These are phyloP conservation scores for Kwoniella sp. DNA, from an alignment of 768 basidiomycete species.

Conservation along the genomic window DNA sequence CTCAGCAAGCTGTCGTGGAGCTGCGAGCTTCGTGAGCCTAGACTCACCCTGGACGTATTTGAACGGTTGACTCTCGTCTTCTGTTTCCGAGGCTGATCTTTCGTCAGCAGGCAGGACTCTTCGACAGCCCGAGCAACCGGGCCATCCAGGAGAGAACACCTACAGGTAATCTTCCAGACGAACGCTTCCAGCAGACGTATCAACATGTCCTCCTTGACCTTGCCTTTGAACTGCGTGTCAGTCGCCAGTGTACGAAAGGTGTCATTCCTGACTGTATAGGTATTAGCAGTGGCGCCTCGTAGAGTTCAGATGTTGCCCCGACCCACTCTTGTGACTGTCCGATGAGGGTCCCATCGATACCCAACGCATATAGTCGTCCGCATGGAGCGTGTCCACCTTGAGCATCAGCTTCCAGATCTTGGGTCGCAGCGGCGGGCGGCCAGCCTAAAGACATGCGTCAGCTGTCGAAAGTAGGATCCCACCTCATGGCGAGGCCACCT, in stretches of 20 bases:
- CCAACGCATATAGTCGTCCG: slow-evolving; percentile 54
- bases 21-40: too few relatives aligned
- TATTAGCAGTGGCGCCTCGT: too few relatives aligned
- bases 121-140: not conserved
- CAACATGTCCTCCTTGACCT: slow-evolving; percentile 94
- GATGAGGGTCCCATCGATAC: slow-evolving; percentile 44
- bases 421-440: slow-evolving; percentile 30
- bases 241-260: slow-evolving; percentile 95
- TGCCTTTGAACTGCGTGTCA: slow-evolving; percentile 94
- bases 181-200: slow-evolving; percentile 95
- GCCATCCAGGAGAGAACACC: not conserved
- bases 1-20: too few relatives aligned
- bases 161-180: slow-evolving; percentile 72
- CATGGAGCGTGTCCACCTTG: slow-evolving; percentile 71
- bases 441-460: slow-evolving; percentile 6
- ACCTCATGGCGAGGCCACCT: too few relatives aligned
- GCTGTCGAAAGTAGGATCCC: too few relatives aligned
- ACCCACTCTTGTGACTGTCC: slow-evolving; percentile 50
- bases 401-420: slow-evolving; percentile 89
- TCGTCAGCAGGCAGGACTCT: not conserved
- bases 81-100: slow-evolving; percentile 10
- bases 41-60: slow-evolving; percentile 79
- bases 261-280: slow-evolving; percentile 73
- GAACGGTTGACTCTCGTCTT: slow-evolving; percentile 56
- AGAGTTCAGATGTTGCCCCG: not conserved